phyloP scores from a whole-genome alignment of 768 basidiomycete genomes.

The Stropharia rugosoannulata region DNA sequence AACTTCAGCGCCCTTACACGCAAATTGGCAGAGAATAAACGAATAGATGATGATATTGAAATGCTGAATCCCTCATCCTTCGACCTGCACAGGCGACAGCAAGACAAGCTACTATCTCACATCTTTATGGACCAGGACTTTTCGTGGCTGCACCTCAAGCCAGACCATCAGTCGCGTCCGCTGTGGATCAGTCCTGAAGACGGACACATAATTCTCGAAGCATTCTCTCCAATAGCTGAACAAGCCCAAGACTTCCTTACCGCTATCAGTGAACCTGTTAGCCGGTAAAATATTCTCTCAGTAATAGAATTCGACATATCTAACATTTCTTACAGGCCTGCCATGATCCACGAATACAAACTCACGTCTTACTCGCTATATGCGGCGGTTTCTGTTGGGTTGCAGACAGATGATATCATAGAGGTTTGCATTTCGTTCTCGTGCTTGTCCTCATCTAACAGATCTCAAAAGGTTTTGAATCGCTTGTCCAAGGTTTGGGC shows the following conservation, averaged over 20 bases:
- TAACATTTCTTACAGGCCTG: constrained; percentile 60
- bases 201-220: constrained; percentile 93
- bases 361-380: constrained; percentile 97
- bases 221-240: constrained; percentile 95
- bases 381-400: constrained; percentile 96
- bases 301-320: not conserved
- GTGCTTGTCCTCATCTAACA: constrained; percentile 25
- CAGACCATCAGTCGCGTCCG: constrained; percentile 89
- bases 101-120: constrained; percentile 75
- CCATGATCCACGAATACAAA: constrained; percentile 99
- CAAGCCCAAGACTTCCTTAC: constrained; percentile 98
- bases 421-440: constrained; percentile 62
- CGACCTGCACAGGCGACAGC: constrained; percentile 67
- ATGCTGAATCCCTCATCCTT: constrained; percentile 48
- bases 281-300: constrained; percentile 65
- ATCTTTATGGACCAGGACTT: constrained; percentile 88
- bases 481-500: constrained; percentile 69
- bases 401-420: constrained; percentile 98
- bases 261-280: constrained; percentile 97
- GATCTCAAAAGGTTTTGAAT: constrained; percentile 62
- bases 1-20: constrained; percentile 84
- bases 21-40: constrained; percentile 67
- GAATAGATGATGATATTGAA: constrained; percentile 41
- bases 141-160: constrained; percentile 82
- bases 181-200: constrained; percentile 96